Evolutionary conservation across 495 filamentous ascomycete species (phyloP).

Genomic region (Lepidopterella palustris): DNA sequence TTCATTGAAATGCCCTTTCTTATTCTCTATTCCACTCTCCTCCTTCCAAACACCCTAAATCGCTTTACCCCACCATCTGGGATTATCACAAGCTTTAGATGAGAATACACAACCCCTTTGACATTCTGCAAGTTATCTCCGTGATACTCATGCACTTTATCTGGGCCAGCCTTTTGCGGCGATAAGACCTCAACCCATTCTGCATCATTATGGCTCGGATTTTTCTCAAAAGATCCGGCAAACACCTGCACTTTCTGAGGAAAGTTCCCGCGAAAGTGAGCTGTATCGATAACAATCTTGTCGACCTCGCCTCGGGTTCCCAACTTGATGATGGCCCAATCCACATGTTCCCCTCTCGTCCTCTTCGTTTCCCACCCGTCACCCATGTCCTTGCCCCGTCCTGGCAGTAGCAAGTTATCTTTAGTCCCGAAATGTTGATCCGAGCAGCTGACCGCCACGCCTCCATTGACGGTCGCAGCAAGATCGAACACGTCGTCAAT

Average conservation of each 20-base stretch:
- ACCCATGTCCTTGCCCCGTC: slow-evolving; percentile 84
- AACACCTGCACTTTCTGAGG: slow-evolving; percentile 70
- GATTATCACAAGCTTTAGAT: slow-evolving; percentile 84
- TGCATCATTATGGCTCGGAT: slow-evolving; percentile 52
- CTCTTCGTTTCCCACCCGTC: slow-evolving; percentile 93
- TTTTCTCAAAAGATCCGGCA: slow-evolving; percentile 50
- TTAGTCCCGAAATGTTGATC: slow-evolving; percentile 84
- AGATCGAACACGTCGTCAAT: slow-evolving; percentile 66
- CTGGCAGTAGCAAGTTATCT: slow-evolving; percentile 77
- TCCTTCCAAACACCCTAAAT: slow-evolving; percentile 70
- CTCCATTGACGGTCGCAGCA: slow-evolving; percentile 75
- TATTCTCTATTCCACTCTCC: slow-evolving; percentile 33
- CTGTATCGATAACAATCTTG: slow-evolving; percentile 76
- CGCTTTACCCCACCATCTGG: slow-evolving; percentile 91
- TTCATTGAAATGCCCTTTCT: neutral
- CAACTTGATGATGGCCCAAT: slow-evolving; percentile 78
- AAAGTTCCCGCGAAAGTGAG: slow-evolving; percentile 86
- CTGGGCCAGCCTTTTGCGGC: slow-evolving; percentile 64
- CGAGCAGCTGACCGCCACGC: slow-evolving; percentile 65
- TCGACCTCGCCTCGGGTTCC: slow-evolving; percentile 65
- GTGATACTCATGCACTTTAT: slow-evolving; percentile 72
- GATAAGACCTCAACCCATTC: slow-evolving; percentile 65
- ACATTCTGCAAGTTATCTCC: slow-evolving; percentile 39
- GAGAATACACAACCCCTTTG: slow-evolving; percentile 55
- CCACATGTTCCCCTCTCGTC: slow-evolving; percentile 68